Conservation (phyloP, 1,284 basidiomycete genomes). For the Melampsora americana region DNA sequence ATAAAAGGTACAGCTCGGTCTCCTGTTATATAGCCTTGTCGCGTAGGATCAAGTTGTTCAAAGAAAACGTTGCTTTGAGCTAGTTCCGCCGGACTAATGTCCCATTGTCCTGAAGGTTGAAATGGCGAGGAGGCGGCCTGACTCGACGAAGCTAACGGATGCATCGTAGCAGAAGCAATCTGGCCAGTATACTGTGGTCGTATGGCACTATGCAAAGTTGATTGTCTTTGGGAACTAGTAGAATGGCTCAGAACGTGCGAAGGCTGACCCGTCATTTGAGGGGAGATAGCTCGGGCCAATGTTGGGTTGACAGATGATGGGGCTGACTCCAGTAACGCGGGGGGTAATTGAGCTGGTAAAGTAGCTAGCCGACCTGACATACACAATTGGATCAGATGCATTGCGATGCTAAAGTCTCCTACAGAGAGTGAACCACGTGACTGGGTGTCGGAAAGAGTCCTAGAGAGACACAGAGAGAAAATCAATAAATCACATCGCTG, state of each 20-base stretch:
- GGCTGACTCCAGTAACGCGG: constrained; percentile 84
- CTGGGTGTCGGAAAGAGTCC: constrained; percentile 92
- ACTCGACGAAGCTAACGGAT: neutral
- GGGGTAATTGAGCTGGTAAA: constrained; percentile 77
- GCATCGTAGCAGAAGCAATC: constrained; percentile 3
- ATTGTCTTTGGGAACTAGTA: constrained; percentile 47
- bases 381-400: constrained; percentile 59
- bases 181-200: constrained; percentile 39
- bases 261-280: constrained; percentile 34
- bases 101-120: constrained; percentile 61
- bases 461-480: constrained; percentile 52
- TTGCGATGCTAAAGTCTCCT: constrained; percentile 90
- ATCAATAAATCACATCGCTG: neutral
- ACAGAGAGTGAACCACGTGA: constrained; percentile 83
- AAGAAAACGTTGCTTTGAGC: constrained; percentile 77
- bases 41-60: constrained; percentile 71
- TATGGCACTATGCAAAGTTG: constrained; percentile 17
- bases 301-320: constrained; percentile 48
- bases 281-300: constrained; percentile 10
- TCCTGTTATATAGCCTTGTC: constrained; percentile 80
- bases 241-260: constrained; percentile 36
- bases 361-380: constrained; percentile 76
- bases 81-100: constrained; percentile 79
- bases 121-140: constrained; percentile 39
- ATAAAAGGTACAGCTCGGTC: constrained; percentile 95